Conservation (phyloP, 169 alveolate genomes). For the Plasmodium reichenowi region DNA sequence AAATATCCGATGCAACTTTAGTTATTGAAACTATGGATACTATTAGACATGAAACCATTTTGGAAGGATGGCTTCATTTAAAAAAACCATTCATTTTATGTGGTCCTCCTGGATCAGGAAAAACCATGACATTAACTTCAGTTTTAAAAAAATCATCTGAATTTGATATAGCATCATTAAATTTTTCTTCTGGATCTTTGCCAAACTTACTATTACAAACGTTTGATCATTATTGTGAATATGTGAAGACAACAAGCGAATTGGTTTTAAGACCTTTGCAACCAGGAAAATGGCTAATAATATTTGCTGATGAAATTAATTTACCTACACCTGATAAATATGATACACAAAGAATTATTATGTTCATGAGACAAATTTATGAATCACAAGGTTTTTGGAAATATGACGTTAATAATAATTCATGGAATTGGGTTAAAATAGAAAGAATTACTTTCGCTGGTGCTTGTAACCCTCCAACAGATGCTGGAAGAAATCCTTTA, state of each 20-base stretch:
- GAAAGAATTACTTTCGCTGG: constrained; percentile 98
- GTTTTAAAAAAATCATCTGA: constrained; percentile 94
- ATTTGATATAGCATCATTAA: constrained; percentile 95
- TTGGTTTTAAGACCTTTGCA: constrained; percentile 94
- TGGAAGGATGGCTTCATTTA: constrained; percentile 96
- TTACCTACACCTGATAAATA: constrained; percentile 98
- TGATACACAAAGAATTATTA: constrained; percentile 96
- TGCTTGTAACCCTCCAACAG: constrained; percentile 99
- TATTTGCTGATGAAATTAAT: constrained; percentile 98
- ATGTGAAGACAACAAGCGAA: constrained; percentile 92
- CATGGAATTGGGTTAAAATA: constrained; percentile 92
- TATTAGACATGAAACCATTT: constrained; percentile 94
- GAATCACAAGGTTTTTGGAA: constrained; percentile 98
- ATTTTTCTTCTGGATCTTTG: constrained; percentile 95
- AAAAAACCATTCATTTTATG: constrained; percentile 97
- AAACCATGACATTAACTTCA: constrained; percentile 97
- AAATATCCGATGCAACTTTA: constrained; percentile 95
- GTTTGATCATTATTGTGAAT: constrained; percentile 98
- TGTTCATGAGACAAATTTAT: constrained; percentile 95
- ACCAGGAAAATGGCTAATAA: constrained; percentile 96
- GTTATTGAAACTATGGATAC: constrained; percentile 98
- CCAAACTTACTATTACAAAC: constrained; percentile 95
- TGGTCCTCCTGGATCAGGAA: constrained; percentile 99
- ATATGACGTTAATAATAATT: constrained; percentile 88
- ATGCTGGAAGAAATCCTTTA: constrained; percentile 98